These are phyloP conservation scores for Cryptococcus sp. DNA, from an alignment of 1,284 basidiomycete genomes.

Conservation along the genomic window DNA sequence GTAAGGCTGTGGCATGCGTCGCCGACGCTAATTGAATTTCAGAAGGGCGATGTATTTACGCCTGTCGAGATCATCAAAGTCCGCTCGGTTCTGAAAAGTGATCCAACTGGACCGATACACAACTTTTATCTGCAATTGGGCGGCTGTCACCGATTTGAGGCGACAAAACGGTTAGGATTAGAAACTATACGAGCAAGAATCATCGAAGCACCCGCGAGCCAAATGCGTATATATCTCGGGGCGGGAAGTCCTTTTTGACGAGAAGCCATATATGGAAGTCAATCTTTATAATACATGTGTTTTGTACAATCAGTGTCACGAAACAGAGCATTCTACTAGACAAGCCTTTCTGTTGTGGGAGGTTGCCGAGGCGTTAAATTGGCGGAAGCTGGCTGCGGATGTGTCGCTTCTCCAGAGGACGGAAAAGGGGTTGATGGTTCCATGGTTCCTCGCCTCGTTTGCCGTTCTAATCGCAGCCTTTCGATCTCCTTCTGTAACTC, in stretches of 20 bases:
- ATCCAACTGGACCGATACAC: slow-evolving; percentile 25
- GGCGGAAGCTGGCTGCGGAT: too few relatives aligned
- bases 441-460: slow-evolving; percentile 7
- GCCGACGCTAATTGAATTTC: not conserved
- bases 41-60: slow-evolving; percentile 48
- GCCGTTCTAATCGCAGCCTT: slow-evolving; percentile 28
- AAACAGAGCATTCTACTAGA: too few relatives aligned
- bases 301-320: too few relatives aligned
- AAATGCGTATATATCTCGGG: slow-evolving; percentile 46
- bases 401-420: too few relatives aligned
- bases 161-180: slow-evolving; percentile 42
- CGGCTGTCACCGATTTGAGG: slow-evolving; percentile 50
- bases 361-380: too few relatives aligned
- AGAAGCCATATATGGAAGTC: too few relatives aligned
- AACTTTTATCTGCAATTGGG: slow-evolving; percentile 49
- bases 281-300: too few relatives aligned
- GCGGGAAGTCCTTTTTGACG: slow-evolving; percentile 43
- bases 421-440: too few relatives aligned
- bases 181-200: slow-evolving; percentile 45
- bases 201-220: slow-evolving; percentile 45
- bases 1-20: slow-evolving; percentile 16
- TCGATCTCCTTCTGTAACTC: slow-evolving; percentile 35
- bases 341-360: too few relatives aligned
- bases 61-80: slow-evolving; percentile 49
- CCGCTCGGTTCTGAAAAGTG: slow-evolving; percentile 30